Evolutionary conservation across 805 yeast genomes (phyloP).

Genomic region (Pichia exigua): DNA sequence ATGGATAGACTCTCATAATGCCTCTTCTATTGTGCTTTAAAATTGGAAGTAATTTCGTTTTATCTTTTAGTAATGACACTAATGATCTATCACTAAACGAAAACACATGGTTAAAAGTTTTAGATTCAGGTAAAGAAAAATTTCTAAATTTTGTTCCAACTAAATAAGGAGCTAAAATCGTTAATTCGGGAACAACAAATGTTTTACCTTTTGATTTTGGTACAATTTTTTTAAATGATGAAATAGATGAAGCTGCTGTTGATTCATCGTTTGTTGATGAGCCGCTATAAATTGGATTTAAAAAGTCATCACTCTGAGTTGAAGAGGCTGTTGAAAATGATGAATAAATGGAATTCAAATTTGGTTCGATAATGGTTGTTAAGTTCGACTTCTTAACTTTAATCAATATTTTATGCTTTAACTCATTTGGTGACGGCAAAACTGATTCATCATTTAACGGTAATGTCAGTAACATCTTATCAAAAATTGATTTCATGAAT

Average conservation of each 20-base stretch:
- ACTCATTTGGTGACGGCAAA: constrained; percentile 67
- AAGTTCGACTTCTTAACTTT: constrained; percentile 59
- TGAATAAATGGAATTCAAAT: constrained; percentile 13
- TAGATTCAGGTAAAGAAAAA: constrained; percentile 81
- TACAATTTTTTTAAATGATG: constrained; percentile 18
- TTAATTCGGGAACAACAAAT: constrained; percentile 36
- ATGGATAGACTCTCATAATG: constrained; percentile 83
- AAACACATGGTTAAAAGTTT: constrained; percentile 72
- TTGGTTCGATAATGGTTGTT: constrained; percentile 8
- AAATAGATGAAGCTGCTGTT: background rate
- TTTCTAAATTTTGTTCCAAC: constrained; percentile 74
- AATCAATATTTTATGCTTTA: constrained; percentile 63
- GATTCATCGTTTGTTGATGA: background rate
- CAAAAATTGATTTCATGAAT: constrained; percentile 49
- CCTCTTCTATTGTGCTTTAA: constrained; percentile 70
- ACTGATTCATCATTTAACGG: constrained; percentile 25
- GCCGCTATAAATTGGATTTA: background rate
- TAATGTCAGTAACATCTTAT: constrained; percentile 41
- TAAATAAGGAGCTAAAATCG: constrained; percentile 60
- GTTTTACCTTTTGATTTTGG: constrained; percentile 13
- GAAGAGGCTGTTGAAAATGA: constrained; percentile 30
- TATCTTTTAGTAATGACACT: constrained; percentile 56
- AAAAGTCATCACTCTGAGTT: constrained; percentile 11
- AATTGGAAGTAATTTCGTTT: constrained; percentile 44
- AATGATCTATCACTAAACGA: constrained; percentile 75